Evolutionary conservation across 2,329 filamentous ascomycete genomes (phyloP).

Genomic region (Aspergillus sp.): DNA sequence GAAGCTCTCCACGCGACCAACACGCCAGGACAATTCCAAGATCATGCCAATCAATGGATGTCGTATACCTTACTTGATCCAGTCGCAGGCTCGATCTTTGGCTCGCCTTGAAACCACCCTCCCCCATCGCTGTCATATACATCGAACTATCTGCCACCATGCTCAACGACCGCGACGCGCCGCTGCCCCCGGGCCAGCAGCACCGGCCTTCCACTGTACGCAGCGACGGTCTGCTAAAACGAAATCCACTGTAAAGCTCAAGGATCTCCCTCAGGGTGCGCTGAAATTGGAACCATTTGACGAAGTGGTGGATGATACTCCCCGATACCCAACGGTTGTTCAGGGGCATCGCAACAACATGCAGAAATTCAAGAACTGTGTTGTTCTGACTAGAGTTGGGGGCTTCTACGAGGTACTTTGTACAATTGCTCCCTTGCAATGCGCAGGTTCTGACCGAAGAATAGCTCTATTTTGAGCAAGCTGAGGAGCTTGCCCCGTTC

Average conservation of each 20-base stretch:
- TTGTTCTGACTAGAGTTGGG: slow-evolving; percentile 86
- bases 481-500: slow-evolving; percentile 80
- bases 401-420: slow-evolving; percentile 79
- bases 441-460: slow-evolving; percentile 5
- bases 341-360: slow-evolving; percentile 87
- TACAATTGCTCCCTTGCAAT: neutral
- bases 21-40: slow-evolving; percentile 1
- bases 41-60: slow-evolving; percentile 29
- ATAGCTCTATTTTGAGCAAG: slow-evolving; percentile 88
- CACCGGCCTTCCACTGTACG: slow-evolving; percentile 13
- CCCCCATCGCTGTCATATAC: slow-evolving; percentile 21
- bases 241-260: slow-evolving; percentile 39
- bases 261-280: slow-evolving; percentile 58
- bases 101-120: neutral
- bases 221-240: slow-evolving; percentile 37
- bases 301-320: slow-evolving; percentile 47
- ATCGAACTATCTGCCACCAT: slow-evolving; percentile 34
- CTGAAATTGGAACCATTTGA: slow-evolving; percentile 47
- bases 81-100: slow-evolving; percentile 2
- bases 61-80: slow-evolving; percentile 13
- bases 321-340: slow-evolving; percentile 80
- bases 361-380: slow-evolving; percentile 84
- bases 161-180: slow-evolving; percentile 24
- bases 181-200: slow-evolving; percentile 13
- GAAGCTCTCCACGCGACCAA: neutral